phyloP scores from a whole-genome alignment of 768 basidiomycete genomes.

The Termitomyces sp. region DNA sequence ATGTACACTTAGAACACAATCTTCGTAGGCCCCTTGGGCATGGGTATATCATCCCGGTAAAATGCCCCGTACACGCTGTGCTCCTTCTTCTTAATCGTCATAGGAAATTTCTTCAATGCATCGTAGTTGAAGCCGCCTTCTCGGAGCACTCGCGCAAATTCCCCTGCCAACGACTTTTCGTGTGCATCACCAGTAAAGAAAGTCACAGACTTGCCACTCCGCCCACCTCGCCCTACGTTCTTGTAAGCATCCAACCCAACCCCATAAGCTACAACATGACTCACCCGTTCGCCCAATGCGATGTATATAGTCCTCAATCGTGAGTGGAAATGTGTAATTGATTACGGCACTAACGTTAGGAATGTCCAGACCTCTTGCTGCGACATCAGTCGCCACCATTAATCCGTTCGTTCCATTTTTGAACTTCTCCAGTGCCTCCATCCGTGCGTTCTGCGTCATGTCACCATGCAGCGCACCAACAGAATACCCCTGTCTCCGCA shows the following conservation, averaged over 20 bases:
- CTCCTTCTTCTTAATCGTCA: slow-evolving; percentile 96
- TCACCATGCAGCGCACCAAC: slow-evolving; percentile 89
- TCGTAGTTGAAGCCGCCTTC: slow-evolving; percentile 83
- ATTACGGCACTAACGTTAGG: slow-evolving; percentile 92
- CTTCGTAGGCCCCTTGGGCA: slow-evolving; percentile 63
- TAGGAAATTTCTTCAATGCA: slow-evolving; percentile 80
- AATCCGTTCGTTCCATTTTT: slow-evolving; percentile 73
- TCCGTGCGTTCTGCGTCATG: slow-evolving; percentile 77
- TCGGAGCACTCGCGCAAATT: slow-evolving; percentile 83
- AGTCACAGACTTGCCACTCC: slow-evolving; percentile 86
- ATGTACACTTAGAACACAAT: slow-evolving; percentile 54
- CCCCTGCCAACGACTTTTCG: slow-evolving; percentile 84
- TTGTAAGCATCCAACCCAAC: slow-evolving; percentile 16
- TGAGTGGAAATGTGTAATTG: slow-evolving; percentile 97
- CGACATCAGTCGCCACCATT: slow-evolving; percentile 96
- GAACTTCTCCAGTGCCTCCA: slow-evolving; percentile 84
- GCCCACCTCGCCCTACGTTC: slow-evolving; percentile 75
- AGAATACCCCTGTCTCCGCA: slow-evolving; percentile 65
- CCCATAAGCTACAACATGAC: slow-evolving; percentile 14
- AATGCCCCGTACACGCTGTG: slow-evolving; percentile 89
- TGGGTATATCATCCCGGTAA: slow-evolving; percentile 62
- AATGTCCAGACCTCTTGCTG: slow-evolving; percentile 95
- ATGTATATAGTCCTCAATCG: slow-evolving; percentile 90
- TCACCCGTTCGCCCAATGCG: slow-evolving; percentile 85
- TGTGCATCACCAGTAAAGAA: slow-evolving; percentile 93